phyloP scores from a whole-genome alignment of 2,329 filamentous ascomycete species.

The Fusarium sp. region DNA sequence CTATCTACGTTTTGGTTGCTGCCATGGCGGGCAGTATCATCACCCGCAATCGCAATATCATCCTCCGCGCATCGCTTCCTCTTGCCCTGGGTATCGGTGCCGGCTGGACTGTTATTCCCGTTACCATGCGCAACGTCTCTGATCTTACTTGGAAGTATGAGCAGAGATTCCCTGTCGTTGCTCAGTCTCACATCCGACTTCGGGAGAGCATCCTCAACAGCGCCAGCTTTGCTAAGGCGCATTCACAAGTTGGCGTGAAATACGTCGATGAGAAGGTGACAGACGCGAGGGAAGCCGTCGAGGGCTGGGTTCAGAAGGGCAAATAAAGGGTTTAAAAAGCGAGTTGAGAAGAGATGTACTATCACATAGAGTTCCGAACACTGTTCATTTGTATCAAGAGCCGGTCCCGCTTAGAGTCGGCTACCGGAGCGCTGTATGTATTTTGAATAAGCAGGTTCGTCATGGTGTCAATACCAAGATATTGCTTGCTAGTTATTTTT shows the following conservation, averaged over 20 bases:
- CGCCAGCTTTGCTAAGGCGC: conserved; percentile 78
- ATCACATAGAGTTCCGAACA: conserved; percentile 52
- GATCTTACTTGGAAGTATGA: conserved; percentile 93
- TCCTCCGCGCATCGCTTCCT: conserved; percentile 82
- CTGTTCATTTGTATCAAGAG: conserved; percentile 49
- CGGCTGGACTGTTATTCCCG: conserved; percentile 84
- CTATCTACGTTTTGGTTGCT: conserved; percentile 91
- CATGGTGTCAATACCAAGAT: background rate
- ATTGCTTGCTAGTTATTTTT: conserved; percentile 8
- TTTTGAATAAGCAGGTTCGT: conserved; percentile 21
- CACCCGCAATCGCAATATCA: conserved; percentile 84
- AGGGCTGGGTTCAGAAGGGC: conserved; percentile 92
- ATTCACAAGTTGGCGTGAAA: conserved; percentile 74
- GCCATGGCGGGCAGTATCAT: conserved; percentile 96
- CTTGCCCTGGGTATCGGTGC: conserved; percentile 83
- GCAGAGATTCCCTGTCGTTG: conserved; percentile 84
- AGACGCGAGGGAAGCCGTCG: conserved; percentile 78
- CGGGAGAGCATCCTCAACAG: conserved; percentile 76
- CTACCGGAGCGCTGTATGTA: conserved; percentile 35
- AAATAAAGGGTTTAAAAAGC: conserved; percentile 63
- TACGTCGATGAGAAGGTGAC: conserved; percentile 86
- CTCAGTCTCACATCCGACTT: conserved; percentile 80
- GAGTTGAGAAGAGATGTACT: conserved; percentile 52
- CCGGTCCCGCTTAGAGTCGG: conserved; percentile 20
- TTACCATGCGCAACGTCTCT: conserved; percentile 90